phyloP scores from a whole-genome alignment of 2,329 filamentous ascomycete genomes.

The Daldinia eschscholtzii region DNA sequence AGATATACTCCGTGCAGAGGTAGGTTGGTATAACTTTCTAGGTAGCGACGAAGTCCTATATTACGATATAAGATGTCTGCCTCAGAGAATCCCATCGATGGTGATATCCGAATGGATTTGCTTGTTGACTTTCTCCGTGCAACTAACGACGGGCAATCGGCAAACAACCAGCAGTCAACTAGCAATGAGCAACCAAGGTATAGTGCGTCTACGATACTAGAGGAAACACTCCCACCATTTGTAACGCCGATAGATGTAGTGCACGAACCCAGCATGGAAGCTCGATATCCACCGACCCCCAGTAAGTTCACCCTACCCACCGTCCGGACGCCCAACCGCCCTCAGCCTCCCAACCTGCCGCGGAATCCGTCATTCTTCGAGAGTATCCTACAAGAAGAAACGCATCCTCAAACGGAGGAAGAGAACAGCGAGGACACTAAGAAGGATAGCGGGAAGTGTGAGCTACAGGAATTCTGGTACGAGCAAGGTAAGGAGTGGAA shows the following conservation, averaged over 20 bases:
- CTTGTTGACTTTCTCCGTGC: background rate
- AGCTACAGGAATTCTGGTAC: conserved; percentile 25
- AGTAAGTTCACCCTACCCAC: background rate
- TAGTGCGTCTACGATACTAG: background rate
- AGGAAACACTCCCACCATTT: background rate
- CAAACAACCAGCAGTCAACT: background rate
- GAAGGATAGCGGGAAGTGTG: conserved; percentile 10
- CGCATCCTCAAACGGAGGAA: no score
- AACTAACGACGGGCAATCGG: background rate
- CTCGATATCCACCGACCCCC: background rate
- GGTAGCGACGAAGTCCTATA: background rate
- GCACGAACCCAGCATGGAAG: background rate
- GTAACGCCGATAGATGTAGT: background rate
- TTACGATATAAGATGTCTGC: conserved; percentile 3
- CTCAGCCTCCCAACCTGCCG: background rate
- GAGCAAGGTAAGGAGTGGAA: conserved; percentile 13
- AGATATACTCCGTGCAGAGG: background rate
- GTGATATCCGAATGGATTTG: background rate
- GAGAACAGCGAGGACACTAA: background rate
- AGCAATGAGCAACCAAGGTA: background rate
- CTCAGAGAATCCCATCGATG: background rate
- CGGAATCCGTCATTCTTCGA: background rate
- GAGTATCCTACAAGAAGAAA: background rate
- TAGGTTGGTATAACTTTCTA: background rate
- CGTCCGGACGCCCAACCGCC: background rate